phyloP scores from a whole-genome alignment of 1,284 basidiomycete genomes.

The Coniophora puteana region DNA sequence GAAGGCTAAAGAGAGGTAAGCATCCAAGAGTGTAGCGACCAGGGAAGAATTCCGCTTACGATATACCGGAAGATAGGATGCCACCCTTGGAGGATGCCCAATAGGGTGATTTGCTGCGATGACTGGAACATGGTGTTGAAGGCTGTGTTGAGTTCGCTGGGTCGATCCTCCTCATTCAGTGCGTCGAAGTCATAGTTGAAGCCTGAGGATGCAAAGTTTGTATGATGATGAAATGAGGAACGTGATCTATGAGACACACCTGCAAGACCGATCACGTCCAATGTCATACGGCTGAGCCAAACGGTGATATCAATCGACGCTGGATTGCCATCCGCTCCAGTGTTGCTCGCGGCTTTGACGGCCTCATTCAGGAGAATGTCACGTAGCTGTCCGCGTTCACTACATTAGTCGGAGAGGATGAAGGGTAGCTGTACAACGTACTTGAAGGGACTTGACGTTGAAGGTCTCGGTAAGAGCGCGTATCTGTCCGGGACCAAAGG shows the following conservation, averaged over 20 bases:
- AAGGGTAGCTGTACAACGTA: constrained; percentile 17
- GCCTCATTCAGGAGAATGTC: constrained; percentile 38
- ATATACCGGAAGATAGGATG: constrained; percentile 40
- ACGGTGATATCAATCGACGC: constrained; percentile 44
- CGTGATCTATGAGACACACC: constrained; percentile 30
- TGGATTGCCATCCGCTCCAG: constrained; percentile 9
- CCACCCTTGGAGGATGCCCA: constrained; percentile 30
- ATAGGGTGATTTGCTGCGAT: constrained; percentile 17
- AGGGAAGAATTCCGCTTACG: constrained; percentile 28
- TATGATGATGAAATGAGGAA: not conserved
- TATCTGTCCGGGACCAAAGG: constrained; percentile 52
- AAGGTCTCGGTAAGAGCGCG: constrained; percentile 54
- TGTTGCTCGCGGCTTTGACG: constrained; percentile 18
- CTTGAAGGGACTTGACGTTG: constrained; percentile 46
- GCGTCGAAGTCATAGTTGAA: constrained; percentile 69
- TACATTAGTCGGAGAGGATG: not conserved
- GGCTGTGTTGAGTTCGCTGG: constrained; percentile 46
- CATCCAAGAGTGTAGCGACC: constrained; percentile 2
- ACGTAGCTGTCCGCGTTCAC: constrained; percentile 33
- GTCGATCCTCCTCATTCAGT: constrained; percentile 29
- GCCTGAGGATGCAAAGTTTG: constrained; percentile 28
- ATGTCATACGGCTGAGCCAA: constrained; percentile 54
- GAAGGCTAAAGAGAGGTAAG: constrained; percentile 11
- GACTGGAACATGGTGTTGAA: constrained; percentile 40
- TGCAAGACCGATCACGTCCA: constrained; percentile 69